Conservation (phyloP, 306 rosid species). For the Arachis hypogaea region DNA sequence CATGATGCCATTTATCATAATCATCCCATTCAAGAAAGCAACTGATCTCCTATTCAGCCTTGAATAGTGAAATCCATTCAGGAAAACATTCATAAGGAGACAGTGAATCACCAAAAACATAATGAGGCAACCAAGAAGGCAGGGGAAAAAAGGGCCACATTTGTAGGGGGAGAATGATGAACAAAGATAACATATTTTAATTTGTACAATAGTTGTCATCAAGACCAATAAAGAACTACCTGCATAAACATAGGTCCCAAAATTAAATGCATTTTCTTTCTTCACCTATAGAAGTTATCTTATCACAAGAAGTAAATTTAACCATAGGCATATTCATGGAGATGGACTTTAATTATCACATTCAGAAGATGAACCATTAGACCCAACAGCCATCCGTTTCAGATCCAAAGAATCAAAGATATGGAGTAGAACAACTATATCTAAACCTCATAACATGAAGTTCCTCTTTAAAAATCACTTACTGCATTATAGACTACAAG, state of each 20-base stretch:
- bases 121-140: neutral
- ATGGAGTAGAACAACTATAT: slow-evolving; percentile 18
- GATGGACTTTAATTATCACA: slow-evolving; percentile 19
- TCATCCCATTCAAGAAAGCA: slow-evolving; percentile 27
- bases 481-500: slow-evolving; percentile 79
- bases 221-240: slow-evolving; percentile 28
- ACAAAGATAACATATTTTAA: slow-evolving; percentile 20
- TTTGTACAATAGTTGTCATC: slow-evolving; percentile 9
- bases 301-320: slow-evolving; percentile 15
- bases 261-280: neutral
- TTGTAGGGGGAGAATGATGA: neutral
- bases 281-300: slow-evolving; percentile 18
- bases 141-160: neutral
- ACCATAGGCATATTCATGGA: slow-evolving; percentile 9
- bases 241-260: slow-evolving; percentile 26
- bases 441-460: slow-evolving; percentile 18
- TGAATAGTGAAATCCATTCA: slow-evolving; percentile 16
- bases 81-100: slow-evolving; percentile 22
- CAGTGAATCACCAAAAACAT: slow-evolving; percentile 16
- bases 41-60: slow-evolving; percentile 15
- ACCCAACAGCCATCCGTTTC: slow-evolving; percentile 26
- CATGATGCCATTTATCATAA: slow-evolving; percentile 3
- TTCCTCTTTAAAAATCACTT: slow-evolving; percentile 44
- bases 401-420: slow-evolving; percentile 37
- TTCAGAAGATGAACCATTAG: slow-evolving; percentile 29